These are phyloP conservation scores for Phytophthora crassamura DNA, from an alignment of 352 stramenopile genomes.

Conservation along the genomic window DNA sequence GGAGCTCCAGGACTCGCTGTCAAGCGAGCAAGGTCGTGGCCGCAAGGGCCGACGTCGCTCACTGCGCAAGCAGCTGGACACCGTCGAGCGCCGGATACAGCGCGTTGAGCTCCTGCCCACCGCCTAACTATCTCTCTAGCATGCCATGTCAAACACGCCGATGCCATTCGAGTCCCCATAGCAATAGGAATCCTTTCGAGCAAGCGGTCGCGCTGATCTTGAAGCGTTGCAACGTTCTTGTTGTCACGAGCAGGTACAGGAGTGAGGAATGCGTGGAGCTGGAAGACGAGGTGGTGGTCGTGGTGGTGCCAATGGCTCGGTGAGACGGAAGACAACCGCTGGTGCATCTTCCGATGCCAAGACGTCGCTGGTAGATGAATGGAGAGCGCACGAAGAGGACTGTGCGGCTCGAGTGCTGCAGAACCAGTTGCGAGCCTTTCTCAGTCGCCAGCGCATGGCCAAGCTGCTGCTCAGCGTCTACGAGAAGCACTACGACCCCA, in stretches of 20 bases:
- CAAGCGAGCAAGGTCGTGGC: constrained; percentile 43
- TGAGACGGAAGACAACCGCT: constrained; percentile 30
- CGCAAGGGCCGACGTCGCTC: constrained; percentile 79
- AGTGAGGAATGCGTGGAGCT: constrained; percentile 26
- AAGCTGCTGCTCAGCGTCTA: constrained; percentile 54
- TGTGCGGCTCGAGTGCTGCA: constrained; percentile 58
- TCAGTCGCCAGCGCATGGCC: constrained; percentile 50
- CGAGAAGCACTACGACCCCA: constrained; percentile 67
- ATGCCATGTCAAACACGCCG: constrained; percentile 22
- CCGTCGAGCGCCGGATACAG: constrained; percentile 68
- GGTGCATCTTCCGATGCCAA: constrained; percentile 26
- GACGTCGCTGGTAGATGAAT: constrained; percentile 60
- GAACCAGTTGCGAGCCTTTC: constrained; percentile 40
- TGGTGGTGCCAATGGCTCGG: constrained; percentile 16
- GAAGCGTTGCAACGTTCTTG: constrained; percentile 22
- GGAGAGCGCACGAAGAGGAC: constrained; percentile 63
- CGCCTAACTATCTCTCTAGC: constrained; percentile 16
- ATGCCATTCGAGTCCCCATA: constrained; percentile 6
- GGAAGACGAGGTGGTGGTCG: constrained; percentile 33
- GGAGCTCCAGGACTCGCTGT: constrained; percentile 42
- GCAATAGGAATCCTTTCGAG: constrained; percentile 9
- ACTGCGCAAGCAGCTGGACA: constrained; percentile 84
- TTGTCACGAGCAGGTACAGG: constrained; percentile 3
- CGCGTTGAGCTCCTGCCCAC: constrained; percentile 15
- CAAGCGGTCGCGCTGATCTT: constrained; percentile 16